Conservation (phyloP, 2,329 filamentous ascomycete genomes). For the Daldinia eschscholtzii region DNA sequence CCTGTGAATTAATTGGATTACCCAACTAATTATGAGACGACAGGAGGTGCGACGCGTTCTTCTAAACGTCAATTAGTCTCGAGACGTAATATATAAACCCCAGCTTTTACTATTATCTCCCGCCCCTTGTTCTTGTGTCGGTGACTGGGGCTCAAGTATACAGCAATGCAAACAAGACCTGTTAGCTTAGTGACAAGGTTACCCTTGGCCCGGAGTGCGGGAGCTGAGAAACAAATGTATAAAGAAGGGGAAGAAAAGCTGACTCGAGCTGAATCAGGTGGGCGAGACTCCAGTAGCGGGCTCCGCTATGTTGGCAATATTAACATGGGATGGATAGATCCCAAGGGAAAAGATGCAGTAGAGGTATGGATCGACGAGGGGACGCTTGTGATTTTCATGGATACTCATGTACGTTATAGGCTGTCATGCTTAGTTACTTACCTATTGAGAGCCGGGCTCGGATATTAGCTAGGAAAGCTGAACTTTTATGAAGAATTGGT, state of each 20-base stretch:
- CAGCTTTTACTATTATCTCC: constrained; percentile 15
- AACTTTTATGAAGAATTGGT: constrained; percentile 16
- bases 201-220: constrained; percentile 17
- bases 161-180: constrained; percentile 15
- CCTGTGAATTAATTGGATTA: constrained; percentile 14
- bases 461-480: constrained; percentile 15
- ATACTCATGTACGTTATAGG: constrained; percentile 37
- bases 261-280: constrained; percentile 40
- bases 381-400: constrained; percentile 31
- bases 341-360: constrained; percentile 29
- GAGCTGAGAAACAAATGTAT: constrained; percentile 27
- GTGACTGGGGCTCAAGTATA: constrained; percentile 15
- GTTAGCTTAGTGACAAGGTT: constrained; percentile 17
- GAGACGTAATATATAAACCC: constrained; percentile 11
- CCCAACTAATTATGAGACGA: constrained; percentile 16
- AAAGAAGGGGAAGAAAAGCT: constrained; percentile 25
- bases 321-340: constrained; percentile 38
- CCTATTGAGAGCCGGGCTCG: constrained; percentile 28
- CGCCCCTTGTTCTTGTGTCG: constrained; percentile 5
- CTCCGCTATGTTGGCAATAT: constrained; percentile 44
- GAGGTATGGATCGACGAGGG: constrained; percentile 36
- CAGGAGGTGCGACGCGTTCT: constrained; percentile 19
- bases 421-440: constrained; percentile 38
- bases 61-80: constrained; percentile 9
- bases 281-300: constrained; percentile 35